These are phyloP conservation scores for Sistotremastrum niveocremeum DNA, from an alignment of 768 basidiomycete genomes.

Conservation along the genomic window DNA sequence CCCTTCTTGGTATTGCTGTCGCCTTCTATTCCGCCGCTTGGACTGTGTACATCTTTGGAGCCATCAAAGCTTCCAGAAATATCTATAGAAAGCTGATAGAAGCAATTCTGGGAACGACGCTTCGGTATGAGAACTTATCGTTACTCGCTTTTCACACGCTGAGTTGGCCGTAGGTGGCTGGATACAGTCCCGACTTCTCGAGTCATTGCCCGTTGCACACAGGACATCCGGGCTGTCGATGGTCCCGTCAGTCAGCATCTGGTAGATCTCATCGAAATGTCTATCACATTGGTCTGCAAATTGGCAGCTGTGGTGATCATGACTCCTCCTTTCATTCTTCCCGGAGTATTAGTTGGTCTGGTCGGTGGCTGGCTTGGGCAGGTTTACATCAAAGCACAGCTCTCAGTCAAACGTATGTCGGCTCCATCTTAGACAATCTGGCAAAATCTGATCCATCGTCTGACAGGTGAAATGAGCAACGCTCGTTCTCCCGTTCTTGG, in stretches of 20 bases:
- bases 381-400: constrained; percentile 41
- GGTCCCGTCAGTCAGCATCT: constrained; percentile 18
- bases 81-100: constrained; percentile 41
- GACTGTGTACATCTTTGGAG: constrained; percentile 32
- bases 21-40: constrained; percentile 21
- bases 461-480: constrained; percentile 30
- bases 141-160: too few species aligned
- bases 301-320: constrained; percentile 31
- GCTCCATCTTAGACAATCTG: too few species aligned
- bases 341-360: constrained; percentile 21
- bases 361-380: constrained; percentile 31
- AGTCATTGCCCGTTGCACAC: constrained; percentile 52
- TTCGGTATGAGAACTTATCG: constrained; percentile 12
- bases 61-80: constrained; percentile 36
- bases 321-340: constrained; percentile 29
- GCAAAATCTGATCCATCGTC: too few species aligned
- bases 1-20: constrained; percentile 21
- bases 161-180: constrained; percentile 24
- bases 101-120: constrained; percentile 44
- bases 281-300: constrained; percentile 26
- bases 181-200: constrained; percentile 41
- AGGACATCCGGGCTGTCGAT: constrained; percentile 41
- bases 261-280: constrained; percentile 17
- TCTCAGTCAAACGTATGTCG: constrained; percentile 32
- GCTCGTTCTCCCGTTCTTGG: constrained; percentile 34